Conservation (phyloP, 306 rosid genomes). For the Prunus armeniaca region DNA sequence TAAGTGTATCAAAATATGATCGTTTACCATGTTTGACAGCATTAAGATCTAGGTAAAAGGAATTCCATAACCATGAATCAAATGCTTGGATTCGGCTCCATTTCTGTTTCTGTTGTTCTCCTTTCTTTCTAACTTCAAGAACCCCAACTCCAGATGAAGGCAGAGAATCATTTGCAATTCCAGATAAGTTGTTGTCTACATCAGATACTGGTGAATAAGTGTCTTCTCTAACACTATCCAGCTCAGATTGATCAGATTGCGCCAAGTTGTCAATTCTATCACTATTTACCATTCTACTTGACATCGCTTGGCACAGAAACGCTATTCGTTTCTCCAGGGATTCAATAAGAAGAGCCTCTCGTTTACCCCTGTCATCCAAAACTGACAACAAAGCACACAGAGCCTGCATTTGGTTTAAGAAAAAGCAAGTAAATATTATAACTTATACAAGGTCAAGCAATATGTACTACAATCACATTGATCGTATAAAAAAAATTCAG, state of each 20-base stretch:
- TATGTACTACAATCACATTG: not conserved
- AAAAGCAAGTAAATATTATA: constrained; percentile 10
- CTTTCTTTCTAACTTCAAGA: constrained; percentile 66
- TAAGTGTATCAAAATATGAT: constrained; percentile 83
- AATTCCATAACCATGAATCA: constrained; percentile 93
- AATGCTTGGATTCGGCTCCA: constrained; percentile 78
- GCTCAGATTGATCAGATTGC: constrained; percentile 55
- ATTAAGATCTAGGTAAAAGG: constrained; percentile 69
- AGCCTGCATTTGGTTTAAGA: constrained; percentile 51
- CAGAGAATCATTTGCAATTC: constrained; percentile 29
- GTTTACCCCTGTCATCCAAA: constrained; percentile 89
- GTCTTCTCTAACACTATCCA: constrained; percentile 65
- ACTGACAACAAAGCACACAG: constrained; percentile 71
- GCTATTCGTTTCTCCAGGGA: constrained; percentile 69
- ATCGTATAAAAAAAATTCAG: constrained; percentile 14
- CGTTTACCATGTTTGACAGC: constrained; percentile 83
- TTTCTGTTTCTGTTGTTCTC: constrained; percentile 59
- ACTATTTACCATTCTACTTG: constrained; percentile 35
- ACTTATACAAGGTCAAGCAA: not conserved
- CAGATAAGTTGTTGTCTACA: constrained; percentile 67
- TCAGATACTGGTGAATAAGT: constrained; percentile 84
- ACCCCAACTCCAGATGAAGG: constrained; percentile 59
- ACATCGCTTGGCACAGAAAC: constrained; percentile 61
- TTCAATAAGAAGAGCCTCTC: constrained; percentile 84
- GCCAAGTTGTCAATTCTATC: constrained; percentile 33